Base-by-base conservation (phyloP, 1,284 basidiomycete genomes). In the Papiliotrema nemorosa region DNA sequence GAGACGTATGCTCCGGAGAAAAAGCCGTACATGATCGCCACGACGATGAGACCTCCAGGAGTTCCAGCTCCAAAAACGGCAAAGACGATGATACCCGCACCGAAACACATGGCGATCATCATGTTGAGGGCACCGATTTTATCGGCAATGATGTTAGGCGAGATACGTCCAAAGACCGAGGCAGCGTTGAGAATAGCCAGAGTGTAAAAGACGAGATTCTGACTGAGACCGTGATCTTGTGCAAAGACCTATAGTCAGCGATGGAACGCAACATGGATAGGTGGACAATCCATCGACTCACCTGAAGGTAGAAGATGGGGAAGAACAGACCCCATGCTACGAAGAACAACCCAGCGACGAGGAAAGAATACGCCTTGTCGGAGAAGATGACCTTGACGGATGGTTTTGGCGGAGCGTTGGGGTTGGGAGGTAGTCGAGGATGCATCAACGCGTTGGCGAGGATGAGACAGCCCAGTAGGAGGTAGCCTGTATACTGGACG, bases 11-110 rank as follows among this genome's bases (percentile, higher is more conserved):
- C 56, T 10, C 57, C 66, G 0, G 53, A 59, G 22, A 60, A 53
- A 48, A 74, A 62, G 5, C 74, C 73, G 48, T 64, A 76, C 4
- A 75, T 38, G 22, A 73, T 57, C 1, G 63, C 55, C 38, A 72
- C 71, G 16, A 55, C 59, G 31, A 75, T 66, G 3, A 72, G 27
- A 42, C 71, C 55, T 47, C 54, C 35, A 27, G 54, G 35, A 3
- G 52, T 55, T 27, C 35, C 36, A 3, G 60, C 58, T 1, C 63
- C 59, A 50, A 65, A 67, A 25, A 69, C 48, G 0, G 60, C 53
- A 29, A 65, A 62, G 18, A 49, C 40, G 6, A 64, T 33, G 22
- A 61, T 46, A 10, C 53, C 57, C 7, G 54, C 44, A 10, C 51
- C 16, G 35, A 42, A 22, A 21, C 48, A 52, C 49, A 55, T 63